Evolutionary conservation across 75 land plant species (phyloP).

Genomic region (Cryptomeria japonica): DNA sequence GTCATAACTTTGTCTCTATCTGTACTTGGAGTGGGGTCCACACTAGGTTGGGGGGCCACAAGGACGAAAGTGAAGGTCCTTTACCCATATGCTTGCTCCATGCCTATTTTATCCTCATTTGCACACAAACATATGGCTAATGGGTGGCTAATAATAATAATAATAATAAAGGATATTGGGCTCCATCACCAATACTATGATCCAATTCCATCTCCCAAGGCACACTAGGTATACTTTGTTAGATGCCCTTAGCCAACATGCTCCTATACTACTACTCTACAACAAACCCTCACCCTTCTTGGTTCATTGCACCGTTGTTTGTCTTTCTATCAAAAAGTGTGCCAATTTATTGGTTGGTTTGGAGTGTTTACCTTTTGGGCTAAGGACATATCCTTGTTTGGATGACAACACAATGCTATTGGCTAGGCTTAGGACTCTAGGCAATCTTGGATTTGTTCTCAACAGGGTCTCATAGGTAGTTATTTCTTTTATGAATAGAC

Average conservation of each 20-base stretch:
- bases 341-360: neutral
- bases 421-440: too few relatives aligned
- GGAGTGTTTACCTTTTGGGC: neutral
- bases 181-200: neutral
- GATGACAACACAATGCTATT: too few relatives aligned
- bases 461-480: too few relatives aligned
- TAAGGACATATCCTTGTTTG: too few relatives aligned
- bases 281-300: neutral
- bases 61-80: neutral
- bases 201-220: neutral
- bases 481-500: too few relatives aligned
- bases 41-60: neutral
- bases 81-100: neutral
- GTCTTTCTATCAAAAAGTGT: neutral
- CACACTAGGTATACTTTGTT: neutral
- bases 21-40: neutral
- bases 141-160: neutral
- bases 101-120: neutral
- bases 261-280: neutral
- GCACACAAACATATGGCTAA: neutral
- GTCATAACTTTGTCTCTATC: constrained; percentile 7
- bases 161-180: neutral
- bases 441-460: too few relatives aligned
- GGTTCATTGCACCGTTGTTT: neutral
- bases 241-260: neutral